Conservation (phyloP, 2,329 filamentous ascomycete species). For the Trichoderma sp. region DNA sequence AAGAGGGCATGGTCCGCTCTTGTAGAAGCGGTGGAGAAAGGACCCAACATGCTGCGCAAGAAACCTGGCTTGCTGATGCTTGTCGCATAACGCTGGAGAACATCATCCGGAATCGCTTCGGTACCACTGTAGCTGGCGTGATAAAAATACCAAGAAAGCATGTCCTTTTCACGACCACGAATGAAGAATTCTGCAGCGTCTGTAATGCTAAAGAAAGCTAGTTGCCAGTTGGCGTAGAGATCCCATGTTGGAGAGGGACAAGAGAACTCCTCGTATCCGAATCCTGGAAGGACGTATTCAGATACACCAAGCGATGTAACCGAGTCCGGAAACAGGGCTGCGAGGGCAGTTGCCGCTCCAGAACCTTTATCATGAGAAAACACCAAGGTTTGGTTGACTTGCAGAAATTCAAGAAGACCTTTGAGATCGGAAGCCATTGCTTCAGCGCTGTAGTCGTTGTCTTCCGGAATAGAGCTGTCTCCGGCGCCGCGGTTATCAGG, state of each 20-base stretch:
- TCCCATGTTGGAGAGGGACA: background rate
- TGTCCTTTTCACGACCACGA: background rate
- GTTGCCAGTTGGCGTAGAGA: background rate
- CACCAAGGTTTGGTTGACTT: background rate
- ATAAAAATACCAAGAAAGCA: background rate
- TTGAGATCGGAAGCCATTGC: background rate
- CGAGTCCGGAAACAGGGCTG: background rate
- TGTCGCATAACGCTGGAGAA: background rate
- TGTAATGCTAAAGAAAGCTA: background rate
- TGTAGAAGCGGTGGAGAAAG: background rate
- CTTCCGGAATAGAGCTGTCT: background rate
- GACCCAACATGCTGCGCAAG: background rate
- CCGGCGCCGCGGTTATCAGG: background rate
- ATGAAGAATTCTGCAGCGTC: background rate
- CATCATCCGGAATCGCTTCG: background rate
- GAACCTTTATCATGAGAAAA: background rate
- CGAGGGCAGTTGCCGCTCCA: background rate
- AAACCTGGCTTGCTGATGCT: background rate
- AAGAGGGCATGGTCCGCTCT: background rate
- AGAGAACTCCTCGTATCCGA: background rate
- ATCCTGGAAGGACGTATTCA: background rate
- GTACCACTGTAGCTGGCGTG: background rate
- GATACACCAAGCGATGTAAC: background rate
- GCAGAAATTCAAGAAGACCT: background rate
- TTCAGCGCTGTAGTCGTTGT: background rate